Conservation (phyloP, 2,329 filamentous ascomycete genomes). For the Exophiala mesophila region DNA sequence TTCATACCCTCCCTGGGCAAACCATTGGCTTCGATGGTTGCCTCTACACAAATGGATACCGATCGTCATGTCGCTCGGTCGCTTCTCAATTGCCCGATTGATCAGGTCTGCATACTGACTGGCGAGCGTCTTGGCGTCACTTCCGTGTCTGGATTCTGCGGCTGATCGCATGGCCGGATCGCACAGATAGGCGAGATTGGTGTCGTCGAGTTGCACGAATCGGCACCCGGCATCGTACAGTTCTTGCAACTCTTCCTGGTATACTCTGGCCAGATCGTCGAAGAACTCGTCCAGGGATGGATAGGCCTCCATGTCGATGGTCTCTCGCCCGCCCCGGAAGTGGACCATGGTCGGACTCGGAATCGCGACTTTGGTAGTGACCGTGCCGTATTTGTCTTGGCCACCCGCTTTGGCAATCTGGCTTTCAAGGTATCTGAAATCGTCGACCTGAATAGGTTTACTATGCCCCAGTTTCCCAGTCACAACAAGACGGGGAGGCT, state of each 20-base stretch:
- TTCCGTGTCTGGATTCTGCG: conserved; percentile 48
- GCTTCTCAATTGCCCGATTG: conserved; percentile 50
- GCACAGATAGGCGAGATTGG: conserved; percentile 57
- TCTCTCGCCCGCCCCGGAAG: conserved; percentile 52
- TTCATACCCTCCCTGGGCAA: conserved; percentile 55
- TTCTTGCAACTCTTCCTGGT: conserved; percentile 51
- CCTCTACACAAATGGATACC: conserved; percentile 55
- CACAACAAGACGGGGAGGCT: conserved; percentile 51
- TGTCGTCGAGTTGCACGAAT: conserved; percentile 56
- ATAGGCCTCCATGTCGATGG: conserved; percentile 50
- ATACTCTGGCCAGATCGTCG: conserved; percentile 51
- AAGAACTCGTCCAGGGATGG: conserved; percentile 53
- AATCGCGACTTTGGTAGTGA: conserved; percentile 49
- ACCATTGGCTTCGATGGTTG: conserved; percentile 55
- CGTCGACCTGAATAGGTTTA: conserved; percentile 52
- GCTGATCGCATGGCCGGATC: conserved; percentile 52
- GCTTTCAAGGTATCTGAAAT: conserved; percentile 51
- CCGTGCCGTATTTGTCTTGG: conserved; percentile 11
- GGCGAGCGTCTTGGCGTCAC: conserved; percentile 45
- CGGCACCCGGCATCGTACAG: conserved; percentile 53
- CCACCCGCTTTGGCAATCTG: conserved; percentile 35
- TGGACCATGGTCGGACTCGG: conserved; percentile 57
- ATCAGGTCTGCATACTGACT: conserved; percentile 52
- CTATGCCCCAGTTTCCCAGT: conserved; percentile 52
- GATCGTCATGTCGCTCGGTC: conserved; percentile 51